Base-by-base conservation (phyloP, 345 rosid species). In the Reutealis trisperma region DNA sequence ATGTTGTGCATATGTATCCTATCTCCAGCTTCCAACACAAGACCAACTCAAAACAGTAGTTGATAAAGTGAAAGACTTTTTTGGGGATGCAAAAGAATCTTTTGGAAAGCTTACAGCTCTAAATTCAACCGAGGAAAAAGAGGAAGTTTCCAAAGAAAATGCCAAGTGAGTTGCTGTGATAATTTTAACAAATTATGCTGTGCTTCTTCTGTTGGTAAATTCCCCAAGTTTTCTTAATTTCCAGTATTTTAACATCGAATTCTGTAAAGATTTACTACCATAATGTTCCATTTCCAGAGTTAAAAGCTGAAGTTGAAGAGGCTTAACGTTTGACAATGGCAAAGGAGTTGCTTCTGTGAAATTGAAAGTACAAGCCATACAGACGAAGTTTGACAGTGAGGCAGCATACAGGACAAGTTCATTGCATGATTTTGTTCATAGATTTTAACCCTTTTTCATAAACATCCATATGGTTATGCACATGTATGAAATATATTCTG, bases 71-170 rank as follows among this genome's bases (percentile, higher is more conserved):
- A 90, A 86, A 82, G 96, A 93, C 87, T 89, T 89, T 83, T 92
- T 95, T 55, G 98, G 96, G 22, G 96, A 93, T 77, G 96, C 99
- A 8, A 95, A 93, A 80, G 93, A 93, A 71, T 93, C 99, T 8
- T 92, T 95, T 4, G 97, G 96, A 71, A 93, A 93, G 88, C 52
- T 91, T 32, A 85, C 96, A 22, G 81, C 92, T 0, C 74, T 90
- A 55, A 85, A 85, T 77, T 68, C 89, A 70, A 73, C 80, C 0
- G 96, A 79, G 72, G 93, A 85, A 67, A 58, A 84, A 0, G 86
- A 87, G 86, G 87, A 90, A 81, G 84, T 32, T 80, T 21, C 93
- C 0, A 81, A 85, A 72, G 88, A 83, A 75, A 90, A 92, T 76
- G 81, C 93, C 83, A 89, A 92, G 94, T 88, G 79, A 88, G 93